Conservation (phyloP, 768 basidiomycete species). For the Crepidotus variabilis region DNA sequence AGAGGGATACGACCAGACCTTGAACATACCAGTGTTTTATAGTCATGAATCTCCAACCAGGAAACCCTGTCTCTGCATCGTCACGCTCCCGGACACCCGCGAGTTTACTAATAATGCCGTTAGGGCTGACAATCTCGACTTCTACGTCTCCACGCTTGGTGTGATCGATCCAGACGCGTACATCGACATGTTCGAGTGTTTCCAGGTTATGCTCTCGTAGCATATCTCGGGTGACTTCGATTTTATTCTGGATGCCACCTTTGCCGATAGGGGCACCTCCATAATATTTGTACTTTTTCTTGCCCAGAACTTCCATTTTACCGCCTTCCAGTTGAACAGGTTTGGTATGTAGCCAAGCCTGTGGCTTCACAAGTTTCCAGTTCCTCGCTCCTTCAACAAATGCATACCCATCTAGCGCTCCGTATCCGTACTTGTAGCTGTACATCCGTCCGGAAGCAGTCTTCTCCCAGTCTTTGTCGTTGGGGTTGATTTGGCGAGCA, state of each 20-base stretch:
- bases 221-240: constrained; percentile 63
- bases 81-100: constrained; percentile 71
- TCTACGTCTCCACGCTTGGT: constrained; percentile 85
- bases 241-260: constrained; percentile 58
- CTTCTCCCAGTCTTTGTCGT: constrained; percentile 91
- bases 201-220: constrained; percentile 77
- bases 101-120: constrained; percentile 79
- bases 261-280: constrained; percentile 64
- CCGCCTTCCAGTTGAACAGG: constrained; percentile 63
- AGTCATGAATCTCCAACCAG: constrained; percentile 94
- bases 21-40: constrained; percentile 88
- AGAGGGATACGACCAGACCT: background rate
- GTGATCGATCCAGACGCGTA: constrained; percentile 91
- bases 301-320: constrained; percentile 38
- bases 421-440: constrained; percentile 94
- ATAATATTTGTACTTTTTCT: constrained; percentile 42
- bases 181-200: constrained; percentile 83
- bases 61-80: constrained; percentile 61
- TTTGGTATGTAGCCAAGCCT: constrained; percentile 82
- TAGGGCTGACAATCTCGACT: constrained; percentile 81
- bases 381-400: constrained; percentile 75
- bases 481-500: constrained; percentile 73
- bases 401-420: constrained; percentile 75
- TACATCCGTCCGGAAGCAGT: constrained; percentile 63
- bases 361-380: constrained; percentile 90